These are phyloP conservation scores for Bruguiera parviflora DNA, from an alignment of 345 rosid genomes.

Conservation along the genomic window DNA sequence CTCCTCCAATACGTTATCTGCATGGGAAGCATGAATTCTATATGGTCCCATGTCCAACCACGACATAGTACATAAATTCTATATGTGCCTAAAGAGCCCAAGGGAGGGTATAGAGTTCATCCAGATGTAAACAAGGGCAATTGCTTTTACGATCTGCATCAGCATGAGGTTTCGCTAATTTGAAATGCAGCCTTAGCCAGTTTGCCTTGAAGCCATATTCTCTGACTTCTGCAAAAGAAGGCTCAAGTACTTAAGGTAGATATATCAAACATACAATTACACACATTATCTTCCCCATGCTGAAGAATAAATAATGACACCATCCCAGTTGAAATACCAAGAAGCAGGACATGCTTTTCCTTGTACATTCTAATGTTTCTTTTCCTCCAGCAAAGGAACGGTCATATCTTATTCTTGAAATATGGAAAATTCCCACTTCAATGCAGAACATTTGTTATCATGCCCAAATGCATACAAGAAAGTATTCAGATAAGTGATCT, in stretches of 20 bases:
- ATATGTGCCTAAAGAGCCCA: too few relatives aligned
- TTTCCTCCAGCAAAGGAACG: neutral
- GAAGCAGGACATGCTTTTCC: neutral
- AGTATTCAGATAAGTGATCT: too few relatives aligned
- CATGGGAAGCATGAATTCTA: too few relatives aligned
- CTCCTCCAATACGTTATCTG: too few relatives aligned
- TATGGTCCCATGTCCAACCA: too few relatives aligned
- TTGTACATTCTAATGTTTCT: neutral
- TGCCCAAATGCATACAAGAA: too few relatives aligned
- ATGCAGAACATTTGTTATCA: too few relatives aligned
- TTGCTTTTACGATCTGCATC: neutral
- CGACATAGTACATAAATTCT: too few relatives aligned
- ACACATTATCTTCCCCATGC: neutral
- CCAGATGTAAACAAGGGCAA: too few relatives aligned
- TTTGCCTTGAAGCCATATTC: constrained; percentile 54
- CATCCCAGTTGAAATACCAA: neutral
- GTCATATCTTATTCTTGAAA: neutral
- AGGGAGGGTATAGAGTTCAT: too few relatives aligned
- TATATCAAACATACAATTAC: neutral
- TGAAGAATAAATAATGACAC: neutral
- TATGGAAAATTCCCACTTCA: too few relatives aligned
- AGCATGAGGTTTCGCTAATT: neutral
- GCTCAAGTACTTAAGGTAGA: neutral
- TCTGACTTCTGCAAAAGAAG: constrained; percentile 46
- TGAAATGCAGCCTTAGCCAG: constrained; percentile 20